Evolutionary conservation across 345 rosid genomes (phyloP), one percentile per base, ranked within the genome.

Genomic region (Linum usitatissimum): DNA sequence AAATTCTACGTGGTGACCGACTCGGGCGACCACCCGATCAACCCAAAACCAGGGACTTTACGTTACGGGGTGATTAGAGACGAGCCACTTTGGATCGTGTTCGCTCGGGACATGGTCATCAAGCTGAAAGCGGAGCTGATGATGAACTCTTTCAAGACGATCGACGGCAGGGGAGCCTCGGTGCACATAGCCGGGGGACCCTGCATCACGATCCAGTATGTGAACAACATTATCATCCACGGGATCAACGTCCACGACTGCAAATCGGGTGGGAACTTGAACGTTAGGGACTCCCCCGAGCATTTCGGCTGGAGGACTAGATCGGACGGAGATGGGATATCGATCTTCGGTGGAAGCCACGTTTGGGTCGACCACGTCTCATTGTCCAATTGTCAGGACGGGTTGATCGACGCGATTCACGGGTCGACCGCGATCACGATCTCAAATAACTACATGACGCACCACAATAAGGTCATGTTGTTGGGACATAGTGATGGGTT

Each of bases 291-390:
- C 28, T 63, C 68, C 3, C 76, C 76, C 0, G 19, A 61, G 2
- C 76, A 72, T 56, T 72, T 58, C 59, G 76, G 76, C 59, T 67
- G 76, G 76, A 64, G 76, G 64, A 72, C 71, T n/a, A 54, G 63
- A 13, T 72, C 76, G 39, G 76, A 72, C 20, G 76, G 76, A 13
- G 51, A 45, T 45, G 51, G 51, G 17, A 45, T 45, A 14, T 45
- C 51, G 15, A 45, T 45, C 13, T 45, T 45, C 15, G 51, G 51
- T 2, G 14, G 15, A 0, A 45, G 51, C 15, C 51, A 10, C 4
- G 51, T 45, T 3, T 45, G 51, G 51, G 15, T 45, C 51, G 51
- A 45, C 51, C 51, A 45, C 51, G 14, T 10, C 17, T 45, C 51
- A 15, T 17, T 45, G 13, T 45, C 51, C 14, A 45, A 15, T 4